These are phyloP conservation scores for Omphalotus olearius DNA, from an alignment of 1,284 basidiomycete genomes.

Conservation along the genomic window DNA sequence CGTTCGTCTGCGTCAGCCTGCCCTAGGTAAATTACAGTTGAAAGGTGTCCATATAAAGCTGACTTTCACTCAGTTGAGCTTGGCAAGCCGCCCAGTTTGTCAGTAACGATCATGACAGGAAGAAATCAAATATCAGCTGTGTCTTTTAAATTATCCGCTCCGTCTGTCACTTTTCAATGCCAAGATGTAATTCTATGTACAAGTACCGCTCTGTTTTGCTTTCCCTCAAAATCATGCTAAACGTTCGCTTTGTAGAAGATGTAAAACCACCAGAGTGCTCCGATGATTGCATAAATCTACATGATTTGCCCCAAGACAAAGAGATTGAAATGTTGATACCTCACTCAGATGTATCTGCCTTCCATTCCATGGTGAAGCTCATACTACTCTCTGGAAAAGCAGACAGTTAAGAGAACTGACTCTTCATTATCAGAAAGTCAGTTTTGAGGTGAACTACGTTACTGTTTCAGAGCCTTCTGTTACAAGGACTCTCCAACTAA, in stretches of 20 bases:
- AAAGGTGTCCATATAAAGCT: background rate
- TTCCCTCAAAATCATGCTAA: background rate
- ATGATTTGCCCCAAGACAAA: constrained; percentile 40
- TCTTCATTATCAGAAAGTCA: constrained; percentile 49
- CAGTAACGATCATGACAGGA: constrained; percentile 57
- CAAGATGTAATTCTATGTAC: constrained; percentile 38
- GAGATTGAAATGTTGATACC: constrained; percentile 51
- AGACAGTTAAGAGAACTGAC: constrained; percentile 3
- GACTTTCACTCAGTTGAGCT: constrained; percentile 53
- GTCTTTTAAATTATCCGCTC: constrained; percentile 47
- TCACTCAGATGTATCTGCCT: constrained; percentile 55
- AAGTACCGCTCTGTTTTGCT: constrained; percentile 20
- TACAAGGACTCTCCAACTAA: constrained; percentile 45
- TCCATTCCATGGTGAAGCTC: constrained; percentile 46
- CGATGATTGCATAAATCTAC: constrained; percentile 42
- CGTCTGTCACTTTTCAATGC: constrained; percentile 50
- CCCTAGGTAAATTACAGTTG: constrained; percentile 42
- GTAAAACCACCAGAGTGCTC: constrained; percentile 25
- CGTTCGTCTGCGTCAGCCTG: constrained; percentile 56
- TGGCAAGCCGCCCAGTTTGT: constrained; percentile 50
- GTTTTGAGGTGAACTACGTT: constrained; percentile 55
- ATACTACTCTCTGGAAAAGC: constrained; percentile 7
- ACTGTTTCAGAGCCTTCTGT: constrained; percentile 51
- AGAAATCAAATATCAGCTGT: constrained; percentile 56
- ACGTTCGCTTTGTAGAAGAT: constrained; percentile 17